phyloP scores from a whole-genome alignment of 2,329 filamentous ascomycete genomes.

The Hypoxylon sp. region DNA sequence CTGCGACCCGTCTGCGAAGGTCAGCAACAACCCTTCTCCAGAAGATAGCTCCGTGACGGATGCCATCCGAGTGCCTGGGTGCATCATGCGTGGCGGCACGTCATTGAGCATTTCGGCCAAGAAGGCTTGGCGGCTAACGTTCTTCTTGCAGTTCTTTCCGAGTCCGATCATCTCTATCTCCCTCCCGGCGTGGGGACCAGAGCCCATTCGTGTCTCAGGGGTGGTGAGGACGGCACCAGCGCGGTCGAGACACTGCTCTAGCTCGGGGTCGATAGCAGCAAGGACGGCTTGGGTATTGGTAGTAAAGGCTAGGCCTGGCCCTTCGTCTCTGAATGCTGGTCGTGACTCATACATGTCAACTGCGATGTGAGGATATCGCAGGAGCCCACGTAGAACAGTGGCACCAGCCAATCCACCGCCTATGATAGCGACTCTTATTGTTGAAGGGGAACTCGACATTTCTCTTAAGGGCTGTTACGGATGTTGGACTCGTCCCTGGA shows the following conservation, averaged over 20 bases:
- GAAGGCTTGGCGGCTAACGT: slow-evolving; percentile 50
- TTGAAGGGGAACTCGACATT: slow-evolving; percentile 39
- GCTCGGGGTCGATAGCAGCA: slow-evolving; percentile 47
- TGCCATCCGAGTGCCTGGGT: slow-evolving; percentile 47
- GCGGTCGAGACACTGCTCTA: slow-evolving; percentile 48
- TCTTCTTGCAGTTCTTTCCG: slow-evolving; percentile 32
- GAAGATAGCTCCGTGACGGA: slow-evolving; percentile 45
- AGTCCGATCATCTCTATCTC: slow-evolving; percentile 35
- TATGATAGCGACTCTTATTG: slow-evolving; percentile 52
- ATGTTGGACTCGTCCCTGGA: neutral
- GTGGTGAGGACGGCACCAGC: slow-evolving; percentile 49
- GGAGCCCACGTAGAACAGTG: slow-evolving; percentile 48
- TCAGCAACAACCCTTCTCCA: slow-evolving; percentile 42
- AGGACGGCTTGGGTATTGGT: slow-evolving; percentile 45
- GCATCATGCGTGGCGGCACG: slow-evolving; percentile 49
- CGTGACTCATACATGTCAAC: slow-evolving; percentile 52
- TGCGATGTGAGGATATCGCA: slow-evolving; percentile 51
- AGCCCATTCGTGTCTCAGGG: slow-evolving; percentile 43
- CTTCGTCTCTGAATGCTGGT: slow-evolving; percentile 48
- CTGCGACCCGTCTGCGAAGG: slow-evolving; percentile 50
- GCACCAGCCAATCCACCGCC: slow-evolving; percentile 51
- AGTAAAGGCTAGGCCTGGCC: slow-evolving; percentile 45
- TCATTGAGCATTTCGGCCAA: slow-evolving; percentile 49
- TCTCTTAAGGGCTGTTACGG: neutral
- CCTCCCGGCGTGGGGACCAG: slow-evolving; percentile 46